phyloP scores from a whole-genome alignment of 192 early-diverging fungal species.

The Obelidium mucronatum region DNA sequence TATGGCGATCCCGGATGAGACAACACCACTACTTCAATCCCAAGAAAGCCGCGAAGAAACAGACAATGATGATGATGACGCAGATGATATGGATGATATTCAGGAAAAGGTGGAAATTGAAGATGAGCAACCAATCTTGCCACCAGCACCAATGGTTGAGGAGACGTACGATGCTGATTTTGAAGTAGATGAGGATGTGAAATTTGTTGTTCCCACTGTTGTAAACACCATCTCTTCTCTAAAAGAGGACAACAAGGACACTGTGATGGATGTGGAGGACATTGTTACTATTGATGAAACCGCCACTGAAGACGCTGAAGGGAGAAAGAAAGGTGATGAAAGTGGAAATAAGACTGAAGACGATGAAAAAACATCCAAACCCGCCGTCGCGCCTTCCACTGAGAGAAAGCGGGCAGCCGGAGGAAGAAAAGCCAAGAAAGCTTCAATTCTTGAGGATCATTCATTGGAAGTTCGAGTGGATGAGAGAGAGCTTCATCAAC shows the following conservation, averaged over 20 bases:
- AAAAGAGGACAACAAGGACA: too few relatives aligned
- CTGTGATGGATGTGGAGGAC: neutral
- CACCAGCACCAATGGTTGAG: neutral
- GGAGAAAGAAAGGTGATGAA: neutral
- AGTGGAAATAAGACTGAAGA: neutral
- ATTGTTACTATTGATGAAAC: neutral
- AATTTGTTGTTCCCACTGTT: too few relatives aligned
- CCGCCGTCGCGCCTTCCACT: neutral
- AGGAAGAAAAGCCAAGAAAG: neutral
- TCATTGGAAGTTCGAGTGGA: neutral
- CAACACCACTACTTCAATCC: neutral
- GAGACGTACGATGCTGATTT: slow-evolving; percentile 3
- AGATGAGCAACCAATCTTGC: neutral
- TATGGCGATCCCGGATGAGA: neutral
- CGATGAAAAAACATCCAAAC: too few relatives aligned
- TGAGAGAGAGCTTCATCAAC: neutral
- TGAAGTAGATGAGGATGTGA: slow-evolving; percentile 1
- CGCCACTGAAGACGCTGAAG: neutral
- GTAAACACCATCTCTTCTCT: too few relatives aligned
- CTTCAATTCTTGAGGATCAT: neutral
- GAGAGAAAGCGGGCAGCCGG: neutral
- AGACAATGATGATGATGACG: slow-evolving; percentile 7
- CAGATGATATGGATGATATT: neutral
- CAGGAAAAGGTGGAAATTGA: neutral
- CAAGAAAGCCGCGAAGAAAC: neutral